A percentile compares a stretch with the other conserved stretches of the same genome.
Conservation (phyloP, 768 basidiomycete species). For the Lyophyllum shimeji region DNA sequence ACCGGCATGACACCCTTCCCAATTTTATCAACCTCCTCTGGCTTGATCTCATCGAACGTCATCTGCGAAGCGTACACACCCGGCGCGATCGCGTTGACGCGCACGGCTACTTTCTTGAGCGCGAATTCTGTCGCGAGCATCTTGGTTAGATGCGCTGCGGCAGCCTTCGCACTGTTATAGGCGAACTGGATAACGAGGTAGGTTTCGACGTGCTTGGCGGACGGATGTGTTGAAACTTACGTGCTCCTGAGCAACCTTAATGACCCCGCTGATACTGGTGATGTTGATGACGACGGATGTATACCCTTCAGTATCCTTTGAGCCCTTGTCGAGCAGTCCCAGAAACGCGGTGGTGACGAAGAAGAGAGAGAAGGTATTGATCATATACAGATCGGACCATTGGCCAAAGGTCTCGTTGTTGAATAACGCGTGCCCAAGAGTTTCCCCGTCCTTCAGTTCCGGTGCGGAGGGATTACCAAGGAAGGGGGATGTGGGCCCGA, state of each 20-base stretch:
- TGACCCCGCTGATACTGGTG: constrained; percentile 73
- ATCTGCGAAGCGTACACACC: constrained; percentile 79
- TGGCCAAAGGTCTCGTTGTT: constrained; percentile 59
- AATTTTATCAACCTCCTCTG: constrained; percentile 41
- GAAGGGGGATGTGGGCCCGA: constrained; percentile 62
- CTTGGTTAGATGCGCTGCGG: constrained; percentile 72
- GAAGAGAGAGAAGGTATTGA: constrained; percentile 77
- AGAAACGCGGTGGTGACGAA: constrained; percentile 78
- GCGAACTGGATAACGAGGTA: constrained; percentile 52
- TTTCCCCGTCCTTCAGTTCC: constrained; percentile 60
- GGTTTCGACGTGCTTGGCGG: neutral
- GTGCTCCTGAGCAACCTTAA: constrained; percentile 73
- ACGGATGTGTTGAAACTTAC: constrained; percentile 42
- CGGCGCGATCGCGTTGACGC: constrained; percentile 74
- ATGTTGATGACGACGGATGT: constrained; percentile 74
- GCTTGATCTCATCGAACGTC: constrained; percentile 51
- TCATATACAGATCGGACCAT: constrained; percentile 61
- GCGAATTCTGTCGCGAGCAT: constrained; percentile 77
- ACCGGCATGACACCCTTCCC: constrained; percentile 61
- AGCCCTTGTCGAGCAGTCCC: constrained; percentile 72
- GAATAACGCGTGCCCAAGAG: constrained; percentile 70
- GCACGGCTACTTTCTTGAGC: constrained; percentile 64
- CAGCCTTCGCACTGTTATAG: constrained; percentile 82
- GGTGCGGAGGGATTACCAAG: constrained; percentile 55
- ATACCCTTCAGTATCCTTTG: constrained; percentile 54